phyloP scores from a whole-genome alignment of 2,329 filamentous ascomycete species.

The Fonsecaea pedrosoi region DNA sequence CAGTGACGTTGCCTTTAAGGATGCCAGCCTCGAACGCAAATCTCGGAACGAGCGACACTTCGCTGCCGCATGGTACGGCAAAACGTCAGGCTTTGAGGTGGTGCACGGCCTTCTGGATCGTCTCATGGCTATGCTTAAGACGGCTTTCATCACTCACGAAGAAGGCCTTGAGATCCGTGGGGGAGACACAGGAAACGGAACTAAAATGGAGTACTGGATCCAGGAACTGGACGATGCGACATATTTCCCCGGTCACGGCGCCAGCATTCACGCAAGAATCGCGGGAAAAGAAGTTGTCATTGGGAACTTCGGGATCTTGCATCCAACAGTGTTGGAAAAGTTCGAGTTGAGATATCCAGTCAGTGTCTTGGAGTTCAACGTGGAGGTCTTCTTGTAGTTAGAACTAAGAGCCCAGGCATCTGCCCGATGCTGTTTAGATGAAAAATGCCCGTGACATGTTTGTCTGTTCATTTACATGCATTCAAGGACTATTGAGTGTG shows the following conservation, averaged over 20 bases:
- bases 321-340: slow-evolving; percentile 90
- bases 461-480: slow-evolving; percentile 4
- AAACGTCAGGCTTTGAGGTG: slow-evolving; percentile 91
- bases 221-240: slow-evolving; percentile 89
- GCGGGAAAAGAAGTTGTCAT: slow-evolving; percentile 76
- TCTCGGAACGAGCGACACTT: slow-evolving; percentile 93
- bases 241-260: slow-evolving; percentile 89
- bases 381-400: slow-evolving; percentile 82
- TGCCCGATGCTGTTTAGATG: background rate
- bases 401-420: slow-evolving; percentile 23
- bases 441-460: slow-evolving; percentile 9
- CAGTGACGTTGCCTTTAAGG: slow-evolving; percentile 91
- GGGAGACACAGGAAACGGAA: slow-evolving; percentile 53
- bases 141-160: slow-evolving; percentile 77
- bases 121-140: slow-evolving; percentile 88
- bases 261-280: slow-evolving; percentile 79
- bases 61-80: slow-evolving; percentile 94
- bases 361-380: slow-evolving; percentile 91
- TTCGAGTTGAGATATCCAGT: slow-evolving; percentile 93
- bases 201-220: slow-evolving; percentile 84
- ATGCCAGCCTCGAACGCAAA: slow-evolving; percentile 78
- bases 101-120: slow-evolving; percentile 94
- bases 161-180: slow-evolving; percentile 65
- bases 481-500: slow-evolving; percentile 5
- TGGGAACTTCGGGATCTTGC: slow-evolving; percentile 90